Conservation (phyloP, 1,284 basidiomycete species). For the Garcileccinum viscosum region DNA sequence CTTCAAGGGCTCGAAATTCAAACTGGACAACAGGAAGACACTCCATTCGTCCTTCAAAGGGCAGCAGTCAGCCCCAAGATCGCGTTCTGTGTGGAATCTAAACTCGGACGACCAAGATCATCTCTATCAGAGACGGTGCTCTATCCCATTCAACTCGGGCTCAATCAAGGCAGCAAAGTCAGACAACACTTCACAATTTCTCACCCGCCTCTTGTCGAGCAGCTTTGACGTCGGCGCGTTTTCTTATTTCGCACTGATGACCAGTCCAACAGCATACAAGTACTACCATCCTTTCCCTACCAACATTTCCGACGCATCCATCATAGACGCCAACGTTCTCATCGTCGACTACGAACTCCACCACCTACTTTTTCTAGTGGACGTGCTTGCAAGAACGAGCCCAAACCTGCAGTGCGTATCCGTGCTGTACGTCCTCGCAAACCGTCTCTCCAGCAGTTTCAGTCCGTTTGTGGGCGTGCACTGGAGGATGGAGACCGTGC, state of each 20-base stretch:
- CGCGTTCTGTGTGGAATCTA: not conserved
- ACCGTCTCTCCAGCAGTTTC: conserved; percentile 40
- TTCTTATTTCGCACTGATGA: not conserved
- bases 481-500: conserved; percentile 58
- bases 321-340: not conserved
- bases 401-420: conserved; percentile 45
- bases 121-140: not conserved
- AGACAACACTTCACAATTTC: not conserved
- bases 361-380: not conserved
- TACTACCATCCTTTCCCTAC: not conserved
- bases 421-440: conserved; percentile 45
- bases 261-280: not conserved
- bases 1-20: not conserved
- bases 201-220: not conserved
- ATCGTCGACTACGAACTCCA: not conserved
- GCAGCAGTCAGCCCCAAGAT: not conserved
- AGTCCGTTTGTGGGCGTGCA: conserved; percentile 52
- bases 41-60: not conserved
- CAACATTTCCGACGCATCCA: not conserved
- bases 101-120: not conserved
- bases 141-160: not conserved
- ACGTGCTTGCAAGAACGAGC: not conserved
- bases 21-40: not conserved
- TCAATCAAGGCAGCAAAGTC: not conserved
- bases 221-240: not conserved